These are phyloP conservation scores for Athelia sp. DNA, from an alignment of 1,284 basidiomycete species.

Conservation along the genomic window DNA sequence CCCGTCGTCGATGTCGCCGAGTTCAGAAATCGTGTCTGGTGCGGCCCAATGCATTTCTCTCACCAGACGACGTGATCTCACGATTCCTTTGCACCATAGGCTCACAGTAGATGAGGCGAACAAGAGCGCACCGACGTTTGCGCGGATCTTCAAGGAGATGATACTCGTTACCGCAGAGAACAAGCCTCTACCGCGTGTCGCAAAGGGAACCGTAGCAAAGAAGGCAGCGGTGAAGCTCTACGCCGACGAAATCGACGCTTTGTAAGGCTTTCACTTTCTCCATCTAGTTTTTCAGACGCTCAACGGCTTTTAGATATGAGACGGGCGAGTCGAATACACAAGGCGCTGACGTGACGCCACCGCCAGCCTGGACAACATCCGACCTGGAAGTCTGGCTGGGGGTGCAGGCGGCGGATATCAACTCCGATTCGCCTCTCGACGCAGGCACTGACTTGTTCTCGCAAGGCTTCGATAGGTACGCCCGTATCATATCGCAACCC, in stretches of 20 bases:
- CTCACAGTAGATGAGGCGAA: constrained; percentile 36
- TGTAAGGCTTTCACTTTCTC: constrained; percentile 20
- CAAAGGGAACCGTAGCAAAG: constrained; percentile 32
- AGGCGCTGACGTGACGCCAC: constrained; percentile 14
- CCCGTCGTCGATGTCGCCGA: constrained; percentile 22
- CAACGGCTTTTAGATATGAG: constrained; percentile 17
- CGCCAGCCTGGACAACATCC: constrained; percentile 18
- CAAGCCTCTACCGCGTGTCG: constrained; percentile 30
- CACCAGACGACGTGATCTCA: not conserved
- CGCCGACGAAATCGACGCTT: constrained; percentile 26
- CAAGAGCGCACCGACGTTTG: constrained; percentile 28
- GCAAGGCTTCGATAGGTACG: constrained; percentile 35
- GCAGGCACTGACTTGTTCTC: constrained; percentile 26
- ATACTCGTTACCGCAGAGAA: constrained; percentile 24
- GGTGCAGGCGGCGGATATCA: constrained; percentile 20
- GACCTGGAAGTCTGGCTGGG: constrained; percentile 23
- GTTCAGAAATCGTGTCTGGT: constrained; percentile 35
- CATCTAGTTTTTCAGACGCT: not conserved
- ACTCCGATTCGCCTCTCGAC: constrained; percentile 13
- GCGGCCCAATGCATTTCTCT: constrained; percentile 2
- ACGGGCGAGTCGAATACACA: constrained; percentile 17
- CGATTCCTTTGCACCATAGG: constrained; percentile 14
- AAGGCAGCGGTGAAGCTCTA: constrained; percentile 29
- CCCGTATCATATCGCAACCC: not conserved
- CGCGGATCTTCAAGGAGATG: constrained; percentile 38